Evolutionary conservation across 192 early-diverging fungal genomes (phyloP).

Genomic region (Podila epigama): DNA sequence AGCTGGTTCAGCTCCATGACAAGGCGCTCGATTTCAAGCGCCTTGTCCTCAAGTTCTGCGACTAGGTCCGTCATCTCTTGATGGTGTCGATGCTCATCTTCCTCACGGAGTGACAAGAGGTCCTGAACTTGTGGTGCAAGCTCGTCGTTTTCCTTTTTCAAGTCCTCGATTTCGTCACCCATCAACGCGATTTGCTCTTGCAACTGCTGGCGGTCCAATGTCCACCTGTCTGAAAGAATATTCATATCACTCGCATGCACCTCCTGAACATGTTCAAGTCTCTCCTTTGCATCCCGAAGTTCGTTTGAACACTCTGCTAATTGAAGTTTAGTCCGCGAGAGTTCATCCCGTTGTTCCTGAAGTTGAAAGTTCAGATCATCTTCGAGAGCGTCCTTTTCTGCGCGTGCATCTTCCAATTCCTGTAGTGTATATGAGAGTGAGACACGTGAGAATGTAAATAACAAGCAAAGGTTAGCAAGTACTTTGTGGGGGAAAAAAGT

Average conservation of each 20-base stretch:
- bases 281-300: conserved; percentile 22
- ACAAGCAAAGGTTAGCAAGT: background rate
- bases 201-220: conserved; percentile 24
- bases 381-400: conserved; percentile 18
- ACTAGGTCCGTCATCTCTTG: conserved; percentile 51
- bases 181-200: conserved; percentile 15
- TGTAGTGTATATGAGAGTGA: background rate
- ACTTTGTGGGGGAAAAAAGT: background rate
- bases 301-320: conserved; percentile 19
- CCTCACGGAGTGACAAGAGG: conserved; percentile 20
- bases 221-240: conserved; percentile 34
- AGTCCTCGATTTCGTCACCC: conserved; percentile 12
- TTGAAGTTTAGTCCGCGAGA: conserved; percentile 26
- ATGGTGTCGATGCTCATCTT: conserved; percentile 23
- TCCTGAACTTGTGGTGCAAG: conserved; percentile 26
- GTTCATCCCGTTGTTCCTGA: conserved; percentile 32
- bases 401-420: conserved; percentile 11
- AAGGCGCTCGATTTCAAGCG: conserved; percentile 46
- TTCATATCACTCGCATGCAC: conserved; percentile 33
- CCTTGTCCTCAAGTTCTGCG: conserved; percentile 53
- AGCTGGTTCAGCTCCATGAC: conserved; percentile 35
- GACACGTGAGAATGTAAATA: background rate
- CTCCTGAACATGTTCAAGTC: conserved; percentile 26
- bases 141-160: conserved; percentile 21
- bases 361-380: conserved; percentile 25